Percentiles rank a stretch among this genome's conserved stretches.
These are phyloP conservation scores for Lagerstroemia fauriei DNA, from an alignment of 441 rosid genomes.

Conservation along the genomic window DNA sequence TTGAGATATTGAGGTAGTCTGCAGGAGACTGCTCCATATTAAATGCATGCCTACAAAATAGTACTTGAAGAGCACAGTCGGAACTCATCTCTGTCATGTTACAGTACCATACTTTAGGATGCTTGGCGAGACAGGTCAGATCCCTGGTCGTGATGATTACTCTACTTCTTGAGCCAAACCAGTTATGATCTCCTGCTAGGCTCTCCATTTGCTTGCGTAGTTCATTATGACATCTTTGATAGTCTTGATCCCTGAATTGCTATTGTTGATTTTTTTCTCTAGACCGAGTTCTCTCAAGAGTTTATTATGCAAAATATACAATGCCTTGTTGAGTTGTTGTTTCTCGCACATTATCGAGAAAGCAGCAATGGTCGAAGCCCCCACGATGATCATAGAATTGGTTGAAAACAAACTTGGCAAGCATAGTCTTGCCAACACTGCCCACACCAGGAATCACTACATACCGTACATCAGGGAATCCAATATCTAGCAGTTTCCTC, in stretches of 20 bases:
- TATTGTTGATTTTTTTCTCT: neutral
- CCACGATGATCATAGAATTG: neutral
- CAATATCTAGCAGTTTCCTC: neutral
- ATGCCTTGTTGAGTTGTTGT: neutral
- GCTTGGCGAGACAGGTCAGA: fast-evolving
- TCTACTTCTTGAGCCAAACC: slow-evolving; percentile 12
- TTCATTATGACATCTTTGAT: neutral
- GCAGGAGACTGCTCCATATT: neutral
- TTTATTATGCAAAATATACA: neutral
- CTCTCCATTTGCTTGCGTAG: neutral
- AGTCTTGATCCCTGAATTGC: neutral
- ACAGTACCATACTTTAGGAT: neutral
- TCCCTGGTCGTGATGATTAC: slow-evolving; percentile 14
- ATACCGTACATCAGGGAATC: neutral
- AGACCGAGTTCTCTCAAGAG: neutral
- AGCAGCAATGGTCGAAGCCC: neutral
- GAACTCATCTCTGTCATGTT: neutral
- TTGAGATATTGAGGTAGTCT: neutral
- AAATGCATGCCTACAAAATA: slow-evolving; percentile 15
- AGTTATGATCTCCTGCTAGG: neutral
- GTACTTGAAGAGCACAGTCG: neutral
- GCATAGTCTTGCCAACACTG: slow-evolving; percentile 8
- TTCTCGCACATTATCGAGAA: slow-evolving; percentile 8
- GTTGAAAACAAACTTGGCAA: neutral
- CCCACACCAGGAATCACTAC: slow-evolving; percentile 12